These are phyloP conservation scores for Pseudopyrenochaeta lycopersici DNA, from an alignment of 2,329 filamentous ascomycete genomes.

Conservation along the genomic window DNA sequence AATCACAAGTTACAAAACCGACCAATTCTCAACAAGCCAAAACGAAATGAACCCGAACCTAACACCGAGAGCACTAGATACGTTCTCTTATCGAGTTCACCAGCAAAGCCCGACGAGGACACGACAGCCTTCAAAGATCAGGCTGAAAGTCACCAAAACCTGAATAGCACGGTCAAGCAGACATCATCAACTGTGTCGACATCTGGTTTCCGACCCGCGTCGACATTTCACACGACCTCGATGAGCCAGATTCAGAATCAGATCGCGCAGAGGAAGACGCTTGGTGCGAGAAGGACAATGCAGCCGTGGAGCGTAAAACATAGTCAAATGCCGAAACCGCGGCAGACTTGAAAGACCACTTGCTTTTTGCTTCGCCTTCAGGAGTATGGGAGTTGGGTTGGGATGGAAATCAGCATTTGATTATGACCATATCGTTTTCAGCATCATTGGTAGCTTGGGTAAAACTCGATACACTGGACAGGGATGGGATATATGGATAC, in stretches of 20 bases:
- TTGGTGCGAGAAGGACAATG: conserved; percentile 61
- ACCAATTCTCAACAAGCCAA: conserved; percentile 46
- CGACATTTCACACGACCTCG: conserved; percentile 56
- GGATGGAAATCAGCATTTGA: neutral
- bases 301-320: conserved; percentile 59
- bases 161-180: conserved; percentile 17
- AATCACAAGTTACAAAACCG: conserved; percentile 42
- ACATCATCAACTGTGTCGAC: neutral
- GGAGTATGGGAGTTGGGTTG: neutral
- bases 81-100: conserved; percentile 55
- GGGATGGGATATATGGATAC: too few relatives aligned
- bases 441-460: too few relatives aligned
- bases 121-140: conserved; percentile 1
- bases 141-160: conserved; percentile 9
- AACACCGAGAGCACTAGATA: conserved; percentile 55
- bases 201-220: conserved; percentile 45
- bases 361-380: neutral
- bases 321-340: conserved; percentile 41
- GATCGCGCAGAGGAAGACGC: conserved; percentile 53
- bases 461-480: too few relatives aligned
- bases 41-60: conserved; percentile 26
- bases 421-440: neutral
- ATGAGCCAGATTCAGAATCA: conserved; percentile 42
- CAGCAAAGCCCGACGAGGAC: conserved; percentile 35
- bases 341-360: conserved; percentile 13